phyloP scores from a whole-genome alignment of 2,329 filamentous ascomycete species.

The Pseudogymnoascus sp. region DNA sequence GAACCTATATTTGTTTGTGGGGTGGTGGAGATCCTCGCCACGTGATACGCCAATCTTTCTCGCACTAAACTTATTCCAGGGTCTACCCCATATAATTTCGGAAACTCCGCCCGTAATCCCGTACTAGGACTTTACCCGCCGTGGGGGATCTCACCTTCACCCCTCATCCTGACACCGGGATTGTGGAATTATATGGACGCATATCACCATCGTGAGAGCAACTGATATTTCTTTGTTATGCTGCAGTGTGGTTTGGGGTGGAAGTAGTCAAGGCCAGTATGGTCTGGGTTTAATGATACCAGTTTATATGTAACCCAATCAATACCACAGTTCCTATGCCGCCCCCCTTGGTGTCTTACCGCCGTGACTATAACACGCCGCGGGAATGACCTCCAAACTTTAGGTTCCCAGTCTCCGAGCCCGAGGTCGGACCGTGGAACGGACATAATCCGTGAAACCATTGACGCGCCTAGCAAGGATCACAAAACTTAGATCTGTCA shows the following conservation, averaged over 20 bases:
- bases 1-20: neutral
- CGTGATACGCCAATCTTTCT: neutral
- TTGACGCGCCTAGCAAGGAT: constrained; percentile 6
- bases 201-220: neutral
- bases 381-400: neutral
- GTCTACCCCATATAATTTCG: constrained; percentile 3
- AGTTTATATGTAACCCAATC: neutral
- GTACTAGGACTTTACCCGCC: constrained; percentile 4
- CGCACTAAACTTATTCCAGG: neutral
- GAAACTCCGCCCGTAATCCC: constrained; percentile 6
- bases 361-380: neutral
- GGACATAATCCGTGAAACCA: constrained; percentile 6
- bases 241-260: too few species aligned
- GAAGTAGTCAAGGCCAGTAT: neutral
- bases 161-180: neutral
- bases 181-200: neutral
- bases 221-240: neutral
- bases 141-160: constrained; percentile 6
- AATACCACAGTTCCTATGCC: neutral
- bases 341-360: neutral
- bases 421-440: constrained; percentile 4
- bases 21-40: neutral
- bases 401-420: neutral
- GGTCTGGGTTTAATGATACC: neutral
- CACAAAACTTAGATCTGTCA: constrained; percentile 8